Conservation (phyloP, 768 basidiomycete species). For the Albatrellus ellisii region DNA sequence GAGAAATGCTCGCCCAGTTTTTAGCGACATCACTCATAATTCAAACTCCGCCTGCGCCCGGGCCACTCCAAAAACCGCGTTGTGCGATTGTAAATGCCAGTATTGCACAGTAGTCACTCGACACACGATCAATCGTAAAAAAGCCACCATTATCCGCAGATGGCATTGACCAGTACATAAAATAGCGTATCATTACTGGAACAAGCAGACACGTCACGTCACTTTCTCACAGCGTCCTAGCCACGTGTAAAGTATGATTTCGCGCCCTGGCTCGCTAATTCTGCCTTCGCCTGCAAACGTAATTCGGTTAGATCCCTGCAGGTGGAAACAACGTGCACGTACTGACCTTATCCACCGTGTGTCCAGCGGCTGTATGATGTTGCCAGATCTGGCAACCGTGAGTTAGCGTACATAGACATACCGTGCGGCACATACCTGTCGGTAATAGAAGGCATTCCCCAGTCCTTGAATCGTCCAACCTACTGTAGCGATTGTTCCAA, state of each 20-base stretch:
- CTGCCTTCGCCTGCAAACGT: slow-evolving; percentile 58
- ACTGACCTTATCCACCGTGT: slow-evolving; percentile 74
- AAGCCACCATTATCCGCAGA: too few species aligned
- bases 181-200: background rate
- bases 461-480: slow-evolving; percentile 84
- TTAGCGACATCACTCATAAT: slow-evolving; percentile 13
- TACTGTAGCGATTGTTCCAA: slow-evolving; percentile 68
- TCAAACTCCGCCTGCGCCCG: slow-evolving; percentile 27
- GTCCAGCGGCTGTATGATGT: slow-evolving; percentile 73
- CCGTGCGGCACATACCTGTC: slow-evolving; percentile 36
- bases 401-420: slow-evolving; percentile 6
- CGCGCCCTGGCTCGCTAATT: slow-evolving; percentile 74
- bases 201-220: slow-evolving; percentile 1
- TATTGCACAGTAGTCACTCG: background rate
- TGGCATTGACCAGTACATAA: background rate
- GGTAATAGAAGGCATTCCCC: slow-evolving; percentile 72
- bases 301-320: slow-evolving; percentile 6
- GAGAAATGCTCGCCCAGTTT: slow-evolving; percentile 23
- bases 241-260: slow-evolving; percentile 83
- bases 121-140: background rate
- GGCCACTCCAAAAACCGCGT: background rate
- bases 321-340: background rate
- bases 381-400: slow-evolving; percentile 45
- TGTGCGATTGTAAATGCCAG: background rate
- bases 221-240: slow-evolving; percentile 22